Evolutionary conservation across 352 stramenopile genomes (phyloP).

Genomic region (Pythium insidiosum): DNA sequence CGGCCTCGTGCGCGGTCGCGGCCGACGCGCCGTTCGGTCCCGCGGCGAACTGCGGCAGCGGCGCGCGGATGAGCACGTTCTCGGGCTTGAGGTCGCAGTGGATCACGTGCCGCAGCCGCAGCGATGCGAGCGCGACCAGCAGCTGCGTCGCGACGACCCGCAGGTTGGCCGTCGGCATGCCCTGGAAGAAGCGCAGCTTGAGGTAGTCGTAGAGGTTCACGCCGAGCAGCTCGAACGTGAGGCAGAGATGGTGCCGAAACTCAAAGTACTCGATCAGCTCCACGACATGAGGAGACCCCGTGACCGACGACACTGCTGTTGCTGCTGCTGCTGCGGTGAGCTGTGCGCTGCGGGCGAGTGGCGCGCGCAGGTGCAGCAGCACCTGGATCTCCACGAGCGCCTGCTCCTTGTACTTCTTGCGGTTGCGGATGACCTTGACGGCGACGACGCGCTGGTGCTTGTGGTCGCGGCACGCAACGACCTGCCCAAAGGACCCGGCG

Average conservation of each 20-base stretch:
- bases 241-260: slow-evolving; percentile 92
- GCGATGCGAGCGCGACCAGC: slow-evolving; percentile 63
- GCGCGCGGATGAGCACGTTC: slow-evolving; percentile 83
- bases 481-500: slow-evolving; percentile 97
- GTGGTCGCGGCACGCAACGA: slow-evolving; percentile 92
- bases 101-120: slow-evolving; percentile 84
- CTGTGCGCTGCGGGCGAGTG: slow-evolving; percentile 21
- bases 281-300: slow-evolving; percentile 55
- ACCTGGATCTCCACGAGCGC: slow-evolving; percentile 95
- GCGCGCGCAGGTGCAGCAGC: slow-evolving; percentile 70
- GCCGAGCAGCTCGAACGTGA: slow-evolving; percentile 95
- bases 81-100: slow-evolving; percentile 99
- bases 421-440: slow-evolving; percentile 98
- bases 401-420: slow-evolving; percentile 93
- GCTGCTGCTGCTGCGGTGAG: slow-evolving; percentile 28
- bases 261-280: slow-evolving; percentile 90
- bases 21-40: slow-evolving; percentile 68
- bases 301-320: slow-evolving; percentile 6
- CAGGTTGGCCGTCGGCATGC: slow-evolving; percentile 87
- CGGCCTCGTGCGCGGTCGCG: slow-evolving; percentile 32
- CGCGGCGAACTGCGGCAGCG: slow-evolving; percentile 46
- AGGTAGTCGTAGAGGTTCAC: slow-evolving; percentile 97
- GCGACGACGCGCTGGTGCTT: slow-evolving; percentile 83
- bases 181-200: slow-evolving; percentile 93
- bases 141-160: slow-evolving; percentile 86